Conservation (phyloP, 164 flowering plant species). For the Umbilicus rupestris region DNA sequence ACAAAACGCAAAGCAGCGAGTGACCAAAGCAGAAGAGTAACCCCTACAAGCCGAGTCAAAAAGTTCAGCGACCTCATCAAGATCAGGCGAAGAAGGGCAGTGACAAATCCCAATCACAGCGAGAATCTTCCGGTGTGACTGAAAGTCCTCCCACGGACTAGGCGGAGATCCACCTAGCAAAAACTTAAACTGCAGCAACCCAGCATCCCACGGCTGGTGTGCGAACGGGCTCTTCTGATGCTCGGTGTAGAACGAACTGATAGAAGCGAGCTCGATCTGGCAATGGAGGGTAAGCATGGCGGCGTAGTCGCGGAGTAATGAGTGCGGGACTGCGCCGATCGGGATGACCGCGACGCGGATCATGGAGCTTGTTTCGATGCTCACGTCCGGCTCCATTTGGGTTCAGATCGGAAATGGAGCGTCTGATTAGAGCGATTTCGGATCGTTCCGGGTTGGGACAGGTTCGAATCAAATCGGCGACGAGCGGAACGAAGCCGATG, state of each 20-base stretch:
- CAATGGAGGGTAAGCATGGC: conserved; percentile 62
- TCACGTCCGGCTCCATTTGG: conserved; percentile 91
- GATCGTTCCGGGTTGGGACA: neutral
- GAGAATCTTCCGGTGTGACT: conserved; percentile 78
- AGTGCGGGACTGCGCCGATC: conserved; percentile 65
- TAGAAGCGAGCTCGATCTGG: conserved; percentile 62
- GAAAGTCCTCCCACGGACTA: conserved; percentile 96
- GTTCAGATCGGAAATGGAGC: neutral
- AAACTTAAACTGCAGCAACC: conserved; percentile 74
- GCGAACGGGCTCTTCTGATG: conserved; percentile 97
- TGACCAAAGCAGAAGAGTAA: conserved; percentile 61
- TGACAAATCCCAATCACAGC: conserved; percentile 85
- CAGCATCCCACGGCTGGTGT: conserved; percentile 88
- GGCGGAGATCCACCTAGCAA: conserved; percentile 75
- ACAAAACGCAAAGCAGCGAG: conserved; percentile 81
- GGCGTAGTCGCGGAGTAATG: conserved; percentile 57
- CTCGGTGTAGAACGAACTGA: conserved; percentile 92
- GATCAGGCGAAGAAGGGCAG: conserved; percentile 83
- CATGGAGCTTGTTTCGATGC: conserved; percentile 82
- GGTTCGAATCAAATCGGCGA: neutral
- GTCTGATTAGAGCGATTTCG: neutral
- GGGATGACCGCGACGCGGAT: conserved; percentile 86
- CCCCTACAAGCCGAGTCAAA: conserved; percentile 44
- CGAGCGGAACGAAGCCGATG: neutral
- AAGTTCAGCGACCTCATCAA: conserved; percentile 38